Conservation (phyloP, 1,284 basidiomycete genomes). For the Malassezia slooffiae region DNA sequence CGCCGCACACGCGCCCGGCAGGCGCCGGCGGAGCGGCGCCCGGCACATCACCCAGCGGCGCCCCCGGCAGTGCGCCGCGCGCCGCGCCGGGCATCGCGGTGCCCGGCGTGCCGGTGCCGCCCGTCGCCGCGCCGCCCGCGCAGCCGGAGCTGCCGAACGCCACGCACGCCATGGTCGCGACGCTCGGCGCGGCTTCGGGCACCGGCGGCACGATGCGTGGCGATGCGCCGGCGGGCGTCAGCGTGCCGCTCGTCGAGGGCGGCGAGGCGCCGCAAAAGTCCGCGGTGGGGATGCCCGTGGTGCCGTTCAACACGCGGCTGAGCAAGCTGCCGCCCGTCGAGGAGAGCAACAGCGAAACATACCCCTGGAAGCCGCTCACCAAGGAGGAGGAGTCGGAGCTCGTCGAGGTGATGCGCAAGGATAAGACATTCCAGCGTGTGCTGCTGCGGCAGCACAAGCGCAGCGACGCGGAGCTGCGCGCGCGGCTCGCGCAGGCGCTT, state of each 20-base stretch:
- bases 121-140: slow-evolving; percentile 4
- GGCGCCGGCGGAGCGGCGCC: neutral
- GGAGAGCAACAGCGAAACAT: slow-evolving; percentile 10
- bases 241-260: slow-evolving; percentile 42
- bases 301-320: slow-evolving; percentile 58
- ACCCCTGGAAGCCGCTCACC: slow-evolving; percentile 48
- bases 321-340: slow-evolving; percentile 52
- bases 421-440: slow-evolving; percentile 50
- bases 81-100: neutral
- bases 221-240: slow-evolving; percentile 14
- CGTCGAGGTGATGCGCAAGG: slow-evolving; percentile 53
- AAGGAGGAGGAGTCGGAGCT: slow-evolving; percentile 51
- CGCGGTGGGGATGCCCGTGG: slow-evolving; percentile 50
- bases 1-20: slow-evolving; percentile 11
- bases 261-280: slow-evolving; percentile 38
- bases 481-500: slow-evolving; percentile 22
- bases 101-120: neutral
- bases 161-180: no score
- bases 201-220: neutral
- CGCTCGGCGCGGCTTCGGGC: no score
- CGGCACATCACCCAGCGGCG: neutral
- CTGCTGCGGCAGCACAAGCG: slow-evolving; percentile 34
- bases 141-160: slow-evolving; percentile 11
- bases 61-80: no score
- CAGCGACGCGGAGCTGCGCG: slow-evolving; percentile 26